Conservation (phyloP, 225 moss, liverwort and hornwort genomes). For the Pleurozium schreberi region DNA sequence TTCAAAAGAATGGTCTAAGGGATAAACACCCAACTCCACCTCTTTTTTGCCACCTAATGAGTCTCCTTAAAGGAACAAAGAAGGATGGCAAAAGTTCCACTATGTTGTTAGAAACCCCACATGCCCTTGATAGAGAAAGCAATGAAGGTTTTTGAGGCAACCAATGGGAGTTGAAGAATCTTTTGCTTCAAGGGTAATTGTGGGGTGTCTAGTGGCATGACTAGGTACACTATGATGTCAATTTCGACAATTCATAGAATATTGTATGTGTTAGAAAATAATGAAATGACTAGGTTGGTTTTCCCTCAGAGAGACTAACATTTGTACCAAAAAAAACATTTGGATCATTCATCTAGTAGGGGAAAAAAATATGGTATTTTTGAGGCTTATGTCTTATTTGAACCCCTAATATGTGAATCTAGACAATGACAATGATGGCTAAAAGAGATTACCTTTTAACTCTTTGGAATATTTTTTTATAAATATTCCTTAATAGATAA, state of each 20-base stretch:
- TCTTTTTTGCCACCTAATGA: background rate
- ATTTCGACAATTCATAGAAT: background rate
- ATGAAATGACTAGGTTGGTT: accelerated
- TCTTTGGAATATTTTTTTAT: too few relatives aligned
- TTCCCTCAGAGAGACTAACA: background rate
- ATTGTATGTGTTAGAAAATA: background rate
- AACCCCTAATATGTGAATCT: accelerated
- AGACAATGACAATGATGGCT: accelerated
- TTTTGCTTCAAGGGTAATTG: too few relatives aligned
- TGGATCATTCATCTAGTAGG: background rate
- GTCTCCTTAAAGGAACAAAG: background rate
- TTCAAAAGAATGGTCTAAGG: background rate
- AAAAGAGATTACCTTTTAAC: too few relatives aligned
- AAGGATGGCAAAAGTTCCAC: background rate
- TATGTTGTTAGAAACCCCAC: background rate
- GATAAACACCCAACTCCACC: too few relatives aligned
- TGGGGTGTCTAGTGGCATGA: background rate
- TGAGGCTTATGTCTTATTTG: background rate
- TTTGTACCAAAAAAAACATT: background rate
- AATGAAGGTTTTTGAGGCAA: too few relatives aligned
- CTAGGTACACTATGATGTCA: background rate
- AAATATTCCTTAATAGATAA: too few relatives aligned
- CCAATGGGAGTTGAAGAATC: background rate
- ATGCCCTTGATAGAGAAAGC: background rate
- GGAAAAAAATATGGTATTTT: background rate